Conservation (phyloP, 495 filamentous ascomycete species). For the Daldinia childiae region DNA sequence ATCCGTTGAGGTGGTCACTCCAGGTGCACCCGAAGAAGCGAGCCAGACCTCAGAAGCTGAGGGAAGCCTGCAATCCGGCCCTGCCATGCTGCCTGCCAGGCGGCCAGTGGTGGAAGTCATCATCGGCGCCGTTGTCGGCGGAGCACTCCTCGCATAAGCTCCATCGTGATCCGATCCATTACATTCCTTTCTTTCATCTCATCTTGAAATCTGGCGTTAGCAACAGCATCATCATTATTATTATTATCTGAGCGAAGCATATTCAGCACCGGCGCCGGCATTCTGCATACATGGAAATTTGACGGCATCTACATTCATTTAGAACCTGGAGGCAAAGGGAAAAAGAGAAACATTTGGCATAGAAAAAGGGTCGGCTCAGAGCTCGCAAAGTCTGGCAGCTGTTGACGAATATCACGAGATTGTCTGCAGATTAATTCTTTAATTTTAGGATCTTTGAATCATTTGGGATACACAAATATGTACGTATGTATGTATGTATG, state of each 20-base stretch:
- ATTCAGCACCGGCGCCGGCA: conserved; percentile 13
- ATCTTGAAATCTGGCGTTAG: conserved; percentile 21
- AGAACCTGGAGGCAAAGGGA: conserved; percentile 17
- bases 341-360: conserved; percentile 16
- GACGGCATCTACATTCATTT: conserved; percentile 42
- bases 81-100: conserved; percentile 24
- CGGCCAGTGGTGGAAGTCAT: conserved; percentile 35
- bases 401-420: conserved; percentile 25
- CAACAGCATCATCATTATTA: conserved; percentile 26
- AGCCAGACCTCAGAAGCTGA: conserved; percentile 28
- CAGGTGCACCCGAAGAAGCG: conserved; percentile 22
- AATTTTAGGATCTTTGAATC: background rate
- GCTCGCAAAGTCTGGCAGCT: conserved; percentile 12
- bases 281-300: conserved; percentile 27
- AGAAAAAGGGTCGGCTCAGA: conserved; percentile 25
- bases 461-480: background rate
- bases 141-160: conserved; percentile 25
- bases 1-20: conserved; percentile 42
- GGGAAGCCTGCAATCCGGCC: conserved; percentile 52
- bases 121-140: conserved; percentile 44
- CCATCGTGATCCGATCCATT: background rate
- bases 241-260: conserved; percentile 26
- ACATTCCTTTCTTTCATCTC: background rate
- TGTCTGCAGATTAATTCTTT: conserved; percentile 1
- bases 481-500: background rate